phyloP scores from a whole-genome alignment of 1,284 basidiomycete species.

The Phaffia rhodozyma region DNA sequence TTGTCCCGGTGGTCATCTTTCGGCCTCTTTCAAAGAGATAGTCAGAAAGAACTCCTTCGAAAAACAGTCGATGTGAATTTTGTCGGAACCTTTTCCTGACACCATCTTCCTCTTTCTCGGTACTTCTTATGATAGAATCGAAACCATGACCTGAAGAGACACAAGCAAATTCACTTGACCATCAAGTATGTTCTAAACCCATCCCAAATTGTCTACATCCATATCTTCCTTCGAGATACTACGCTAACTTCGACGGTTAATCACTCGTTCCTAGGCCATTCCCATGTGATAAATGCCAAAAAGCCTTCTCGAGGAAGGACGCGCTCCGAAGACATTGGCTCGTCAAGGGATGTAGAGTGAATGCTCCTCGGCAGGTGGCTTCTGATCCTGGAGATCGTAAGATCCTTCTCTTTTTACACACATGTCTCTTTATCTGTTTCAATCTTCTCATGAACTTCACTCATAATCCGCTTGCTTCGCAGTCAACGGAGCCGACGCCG shows the following conservation, averaged over 20 bases:
- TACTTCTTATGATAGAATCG: conserved; percentile 28
- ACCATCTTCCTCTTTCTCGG: neutral
- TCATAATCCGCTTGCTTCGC: neutral
- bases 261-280: conserved; percentile 38
- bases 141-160: conserved; percentile 38
- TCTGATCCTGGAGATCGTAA: conserved; percentile 31
- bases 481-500: neutral
- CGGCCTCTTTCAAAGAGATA: neutral
- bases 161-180: conserved; percentile 37
- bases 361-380: conserved; percentile 26
- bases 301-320: conserved; percentile 39
- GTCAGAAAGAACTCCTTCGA: neutral
- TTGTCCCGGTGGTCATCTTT: neutral
- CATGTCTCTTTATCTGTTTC: too few species aligned
- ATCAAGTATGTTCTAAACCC: conserved; percentile 33
- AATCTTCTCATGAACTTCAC: neutral
- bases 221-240: neutral
- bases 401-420: conserved; percentile 4
- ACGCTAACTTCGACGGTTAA: conserved; percentile 29
- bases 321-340: conserved; percentile 38
- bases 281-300: conserved; percentile 36
- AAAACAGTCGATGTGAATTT: neutral
- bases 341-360: conserved; percentile 35
- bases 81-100: neutral
- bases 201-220: too few species aligned